Evolutionary conservation across 169 alveolate species (phyloP).

Genomic region (Eimeria acervulina): DNA sequence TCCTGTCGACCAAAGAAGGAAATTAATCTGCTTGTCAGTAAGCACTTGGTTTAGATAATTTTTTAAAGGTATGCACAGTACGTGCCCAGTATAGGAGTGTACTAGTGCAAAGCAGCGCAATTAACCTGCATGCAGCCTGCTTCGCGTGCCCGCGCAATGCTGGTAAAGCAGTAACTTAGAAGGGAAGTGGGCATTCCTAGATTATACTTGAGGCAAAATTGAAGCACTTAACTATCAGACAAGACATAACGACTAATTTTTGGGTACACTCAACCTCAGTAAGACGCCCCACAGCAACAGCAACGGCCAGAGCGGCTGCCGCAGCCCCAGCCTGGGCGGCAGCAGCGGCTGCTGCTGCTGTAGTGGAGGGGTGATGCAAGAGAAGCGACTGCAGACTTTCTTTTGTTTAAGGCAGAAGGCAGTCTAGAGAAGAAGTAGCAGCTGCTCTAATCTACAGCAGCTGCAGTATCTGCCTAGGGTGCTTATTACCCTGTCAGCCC

Average conservation of each 20-base stretch:
- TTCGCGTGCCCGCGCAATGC: neutral
- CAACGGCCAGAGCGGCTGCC: neutral
- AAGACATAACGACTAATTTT: neutral
- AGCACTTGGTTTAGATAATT: neutral
- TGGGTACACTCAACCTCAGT: neutral
- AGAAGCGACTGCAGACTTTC: conserved; percentile 1
- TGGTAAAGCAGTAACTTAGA: neutral
- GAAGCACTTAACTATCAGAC: neutral
- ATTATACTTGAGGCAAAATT: neutral
- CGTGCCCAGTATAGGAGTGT: too few species aligned
- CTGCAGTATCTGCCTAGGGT: conserved; percentile 54
- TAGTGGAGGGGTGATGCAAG: conserved; percentile 20
- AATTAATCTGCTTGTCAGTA: neutral
- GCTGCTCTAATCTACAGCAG: conserved; percentile 24
- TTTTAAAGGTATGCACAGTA: neutral
- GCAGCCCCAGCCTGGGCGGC: conserved; percentile 49
- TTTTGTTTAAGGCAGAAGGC: neutral
- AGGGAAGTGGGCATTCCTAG: neutral
- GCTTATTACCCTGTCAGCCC: neutral
- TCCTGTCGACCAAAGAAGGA: neutral
- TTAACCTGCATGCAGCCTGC: neutral
- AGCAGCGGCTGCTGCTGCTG: conserved; percentile 37
- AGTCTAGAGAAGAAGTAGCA: conserved; percentile 19
- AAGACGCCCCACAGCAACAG: conserved; percentile 53
- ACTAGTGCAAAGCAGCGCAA: neutral